Evolutionary conservation across 2,329 filamentous ascomycete species (phyloP), one percentile per base, ranked within the genome.

Genomic region (Sordariomycetes sp.): DNA sequence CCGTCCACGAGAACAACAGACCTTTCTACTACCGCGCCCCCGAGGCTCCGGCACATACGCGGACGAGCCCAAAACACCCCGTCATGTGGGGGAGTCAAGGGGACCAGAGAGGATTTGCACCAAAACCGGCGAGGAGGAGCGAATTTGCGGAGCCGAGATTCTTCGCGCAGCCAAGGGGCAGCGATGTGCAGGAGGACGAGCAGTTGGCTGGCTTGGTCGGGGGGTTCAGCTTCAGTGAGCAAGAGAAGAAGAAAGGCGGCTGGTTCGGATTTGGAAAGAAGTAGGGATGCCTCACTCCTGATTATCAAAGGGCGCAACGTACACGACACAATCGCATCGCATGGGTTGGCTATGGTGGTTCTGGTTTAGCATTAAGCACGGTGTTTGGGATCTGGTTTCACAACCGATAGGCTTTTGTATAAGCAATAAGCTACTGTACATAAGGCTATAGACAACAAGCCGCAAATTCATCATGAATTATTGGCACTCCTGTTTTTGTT

Each of bases 21-120:
- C 73, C 79, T 2, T 86, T 87, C 48, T 80, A 76, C 66, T 82
- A 76, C 56, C 76, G 71, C 38, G 68, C 86, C 3, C 83, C 83
- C 4, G 67, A 78, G 1, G 79, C 80, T 2, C 82, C 83, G 17
- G 5, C 25, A 28, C 17, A n/a, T n/a, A n/a, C n/a, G n/a, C n/a
- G n/a, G 25, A n/a, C 25, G n/a, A 8, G 25, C 25, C 25, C 14
- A 28, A 14, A 28, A 28, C 25, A 28, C 8, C 25, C 25, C 17
- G 25, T 28, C 25, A 28, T 28, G 8, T 28, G 25, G 25, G 25
- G 25, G 23, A 10, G 14, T 4, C 23, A 25, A 25, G 11, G 17
- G n/a, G 17, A 8, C 8, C 25, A 28, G 25, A 28, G n/a, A 16
- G 17, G 3, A 28, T 3, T 16, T 8, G 17, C 21, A 24, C 8